Evolutionary conservation across 1,139 yeast genomes (phyloP).

Genomic region (Petasospora rhodanensis): DNA sequence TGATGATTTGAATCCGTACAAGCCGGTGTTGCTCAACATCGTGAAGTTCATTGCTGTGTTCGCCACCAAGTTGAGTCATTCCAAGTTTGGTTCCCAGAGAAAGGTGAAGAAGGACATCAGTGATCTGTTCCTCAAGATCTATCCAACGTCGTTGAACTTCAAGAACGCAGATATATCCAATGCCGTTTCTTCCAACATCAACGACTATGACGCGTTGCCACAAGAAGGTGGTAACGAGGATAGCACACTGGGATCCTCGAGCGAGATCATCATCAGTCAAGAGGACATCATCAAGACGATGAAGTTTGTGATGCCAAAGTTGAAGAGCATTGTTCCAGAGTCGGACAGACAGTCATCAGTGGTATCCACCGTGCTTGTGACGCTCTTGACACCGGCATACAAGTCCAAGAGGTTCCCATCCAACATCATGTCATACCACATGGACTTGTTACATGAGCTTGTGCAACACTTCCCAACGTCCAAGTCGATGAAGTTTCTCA

Average conservation of each 20-base stretch:
- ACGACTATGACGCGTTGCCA: conserved; percentile 9
- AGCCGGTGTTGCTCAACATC: conserved; percentile 46
- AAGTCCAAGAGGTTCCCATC: conserved; percentile 37
- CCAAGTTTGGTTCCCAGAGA: conserved; percentile 59
- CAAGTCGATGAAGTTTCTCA: conserved; percentile 48
- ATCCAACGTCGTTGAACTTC: conserved; percentile 37
- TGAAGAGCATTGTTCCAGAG: conserved; percentile 45
- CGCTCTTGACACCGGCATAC: conserved; percentile 41
- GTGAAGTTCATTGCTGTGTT: conserved; percentile 47
- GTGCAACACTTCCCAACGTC: conserved; percentile 36
- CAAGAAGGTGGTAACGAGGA: conserved; percentile 9
- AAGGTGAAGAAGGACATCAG: conserved; percentile 60
- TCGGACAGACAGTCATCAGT: conserved; percentile 44
- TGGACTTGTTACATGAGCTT: conserved; percentile 37
- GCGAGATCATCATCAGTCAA: conserved; percentile 18
- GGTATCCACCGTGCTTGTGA: conserved; percentile 41
- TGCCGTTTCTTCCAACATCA: conserved; percentile 14
- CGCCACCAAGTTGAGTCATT: conserved; percentile 50
- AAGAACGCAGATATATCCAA: conserved; percentile 18
- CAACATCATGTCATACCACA: conserved; percentile 32
- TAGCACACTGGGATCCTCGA: conserved; percentile 9
- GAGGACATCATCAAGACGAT: conserved; percentile 40
- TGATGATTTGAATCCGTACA: conserved; percentile 45
- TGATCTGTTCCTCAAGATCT: conserved; percentile 55
- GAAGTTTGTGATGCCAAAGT: conserved; percentile 34